Evolutionary conservation across 2,329 filamentous ascomycete species (phyloP), one percentile per base, ranked within the genome.

Genomic region (Fonsecaea pedrosoi): DNA sequence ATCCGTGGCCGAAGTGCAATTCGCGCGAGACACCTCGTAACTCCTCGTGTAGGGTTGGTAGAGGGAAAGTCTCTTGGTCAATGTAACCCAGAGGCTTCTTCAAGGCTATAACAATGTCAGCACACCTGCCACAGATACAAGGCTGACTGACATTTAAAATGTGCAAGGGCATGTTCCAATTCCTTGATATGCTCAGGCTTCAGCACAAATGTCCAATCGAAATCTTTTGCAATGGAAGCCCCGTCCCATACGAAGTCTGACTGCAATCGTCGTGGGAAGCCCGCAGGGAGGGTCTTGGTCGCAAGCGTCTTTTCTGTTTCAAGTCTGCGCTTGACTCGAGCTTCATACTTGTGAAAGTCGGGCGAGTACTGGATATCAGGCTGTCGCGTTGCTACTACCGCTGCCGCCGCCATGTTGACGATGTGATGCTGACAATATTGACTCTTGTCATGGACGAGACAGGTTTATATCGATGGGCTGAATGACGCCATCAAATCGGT

Each of bases 211-310:
- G 76, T 77, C 78, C 81, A 84, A 59, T 83, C 74, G 68, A 79
- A 79, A 1, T 73, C 72, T 1, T 71, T 66, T 5, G 70, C 73
- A 13, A 83, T 70, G 3, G 78, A 75, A 18, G 76, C 76, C 3
- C 80, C 81, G 40, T 83, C 79, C 82, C 82, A 85, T 0, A 83
- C 82, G 1, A 84, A 74, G 4, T 80, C 75, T 0, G 80, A 82
- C 1, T 75, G 68, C 0, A 84, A 69, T 45, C 79, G 66, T 25
- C 70, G 30, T 0, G 82, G 82, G 67, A 82, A 84, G 0, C 78
- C 80, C 1, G 71, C 60, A 0, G 82, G 82, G 0, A 84, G 72
- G 2, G 71, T 67, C 2, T 68, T 62, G 4, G 55, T 67, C 0
- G 61, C 18, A 1, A 77, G 66, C 3, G 60, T 30, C 37, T 75